Percentiles rank a stretch among this genome's conserved stretches.
Conservation (phyloP, 2,329 filamentous ascomycete genomes). For the Blastomyces parvus region DNA sequence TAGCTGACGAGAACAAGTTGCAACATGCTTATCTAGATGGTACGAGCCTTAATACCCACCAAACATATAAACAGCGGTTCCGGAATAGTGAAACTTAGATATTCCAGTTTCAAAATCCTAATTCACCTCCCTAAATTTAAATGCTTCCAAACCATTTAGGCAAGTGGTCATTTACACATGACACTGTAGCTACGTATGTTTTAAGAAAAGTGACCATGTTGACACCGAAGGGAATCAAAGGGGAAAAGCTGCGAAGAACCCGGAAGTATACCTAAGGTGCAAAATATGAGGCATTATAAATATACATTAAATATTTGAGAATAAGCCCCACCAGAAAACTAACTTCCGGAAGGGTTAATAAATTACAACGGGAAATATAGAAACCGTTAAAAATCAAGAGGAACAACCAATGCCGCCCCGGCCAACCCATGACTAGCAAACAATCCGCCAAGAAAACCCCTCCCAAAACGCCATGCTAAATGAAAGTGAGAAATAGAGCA, state of each 20-base stretch:
- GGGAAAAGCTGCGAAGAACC: neutral
- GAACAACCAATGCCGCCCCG: neutral
- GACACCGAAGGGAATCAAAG: neutral
- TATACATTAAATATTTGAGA: neutral
- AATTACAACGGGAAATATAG: neutral
- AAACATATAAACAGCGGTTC: too few species aligned
- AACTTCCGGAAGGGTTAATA: neutral
- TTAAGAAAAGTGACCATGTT: neutral
- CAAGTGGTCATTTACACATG: neutral
- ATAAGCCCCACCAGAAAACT: neutral
- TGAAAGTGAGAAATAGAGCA: neutral
- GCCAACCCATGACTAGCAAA: neutral
- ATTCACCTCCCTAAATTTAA: too few species aligned
- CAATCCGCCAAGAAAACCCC: neutral
- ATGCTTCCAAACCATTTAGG: neutral
- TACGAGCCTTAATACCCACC: too few species aligned
- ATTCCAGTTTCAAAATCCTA: too few species aligned
- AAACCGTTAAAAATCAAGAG: neutral
- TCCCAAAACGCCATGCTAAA: neutral
- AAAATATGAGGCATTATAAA: neutral
- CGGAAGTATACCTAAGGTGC: neutral
- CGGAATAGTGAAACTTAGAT: too few species aligned
- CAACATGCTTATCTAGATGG: too few species aligned
- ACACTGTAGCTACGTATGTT: neutral
- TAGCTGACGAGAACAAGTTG: too few species aligned